Evolutionary conservation across 2,329 filamentous ascomycete genomes (phyloP), one percentile per base, ranked within the genome.

Genomic region (Teratosphaeria pseudoeucalypti): DNA sequence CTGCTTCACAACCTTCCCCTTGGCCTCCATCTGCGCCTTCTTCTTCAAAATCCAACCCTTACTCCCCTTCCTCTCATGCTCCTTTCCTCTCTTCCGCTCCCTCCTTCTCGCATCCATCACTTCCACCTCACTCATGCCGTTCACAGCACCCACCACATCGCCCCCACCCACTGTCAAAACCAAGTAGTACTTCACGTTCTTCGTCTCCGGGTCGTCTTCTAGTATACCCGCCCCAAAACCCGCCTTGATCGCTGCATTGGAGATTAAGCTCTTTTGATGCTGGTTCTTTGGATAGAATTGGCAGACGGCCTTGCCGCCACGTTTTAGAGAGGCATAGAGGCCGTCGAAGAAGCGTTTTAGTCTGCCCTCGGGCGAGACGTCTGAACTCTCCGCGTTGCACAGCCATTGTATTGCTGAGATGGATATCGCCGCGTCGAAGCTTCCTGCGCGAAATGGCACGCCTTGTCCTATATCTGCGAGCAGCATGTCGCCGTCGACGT

Each of bases 241-340:
- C 1, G 94, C 94, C 71, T 89, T 91, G 62, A 97, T 88, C 0
- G 94, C 94, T 0, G 94, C 94, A 61, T 84, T 82, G 57, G 87
- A 90, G 66, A 99, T 95, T 92, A 99, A 96, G 70, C 83, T 85
- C 70, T 92, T 84, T 77, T 99, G 94, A 63, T 84, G 81, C 66
- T 95, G 88, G 73, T 99, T 97, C 77, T 96, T 96, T 2, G 94
- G 94, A 73, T 99, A 99, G 74, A 99, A 99, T 71, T 99, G 94
- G 72, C 92, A 96, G 14, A 97, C 92, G 0, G 94, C 94, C 43
- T 90, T 82, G 1, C 90, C 94, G 6, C 94, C 94, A 23, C 94
- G 81, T 64, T 86, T 85, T 63, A 99, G 76, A 61, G 85, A 86
- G 0, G 90, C 88, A 75, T 97, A 99, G 1, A 99, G 76, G 0